phyloP scores from a whole-genome alignment of 768 basidiomycete species.

The Mrakia blollopis region DNA sequence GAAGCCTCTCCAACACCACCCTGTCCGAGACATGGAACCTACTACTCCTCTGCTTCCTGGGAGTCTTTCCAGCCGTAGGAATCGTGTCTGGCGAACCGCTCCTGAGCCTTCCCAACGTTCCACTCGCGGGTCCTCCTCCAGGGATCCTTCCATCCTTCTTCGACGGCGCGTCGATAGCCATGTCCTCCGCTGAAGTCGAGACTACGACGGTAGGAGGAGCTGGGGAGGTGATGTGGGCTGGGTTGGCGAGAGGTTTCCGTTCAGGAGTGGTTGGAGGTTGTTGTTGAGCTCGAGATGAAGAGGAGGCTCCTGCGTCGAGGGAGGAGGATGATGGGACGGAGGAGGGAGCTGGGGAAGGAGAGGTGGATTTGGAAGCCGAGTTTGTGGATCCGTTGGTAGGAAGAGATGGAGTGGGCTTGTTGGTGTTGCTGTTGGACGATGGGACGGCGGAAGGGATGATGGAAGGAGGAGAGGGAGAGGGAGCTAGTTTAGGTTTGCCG shows the following conservation, averaged over 20 bases:
- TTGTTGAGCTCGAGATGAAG: neutral
- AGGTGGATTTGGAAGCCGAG: neutral
- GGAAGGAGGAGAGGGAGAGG: conserved; percentile 26
- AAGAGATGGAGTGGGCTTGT: conserved; percentile 21
- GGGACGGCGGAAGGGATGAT: conserved; percentile 1
- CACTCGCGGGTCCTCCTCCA: neutral
- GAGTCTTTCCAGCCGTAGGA: conserved; percentile 87
- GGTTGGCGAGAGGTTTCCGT: conserved; percentile 10
- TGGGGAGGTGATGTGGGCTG: conserved; percentile 34
- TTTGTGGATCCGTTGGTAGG: conserved; percentile 14
- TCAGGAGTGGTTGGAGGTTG: conserved; percentile 23
- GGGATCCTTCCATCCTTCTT: neutral
- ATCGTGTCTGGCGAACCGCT: conserved; percentile 76
- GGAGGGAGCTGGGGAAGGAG: neutral
- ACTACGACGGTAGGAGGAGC: conserved; percentile 47
- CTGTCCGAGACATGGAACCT: conserved; percentile 93
- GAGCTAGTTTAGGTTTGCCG: neutral
- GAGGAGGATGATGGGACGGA: neutral
- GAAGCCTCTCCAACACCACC: conserved; percentile 90
- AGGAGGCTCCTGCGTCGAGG: neutral
- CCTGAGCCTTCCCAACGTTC: conserved; percentile 23
- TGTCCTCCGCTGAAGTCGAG: conserved; percentile 39
- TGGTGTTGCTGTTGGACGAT: neutral
- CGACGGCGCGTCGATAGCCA: conserved; percentile 44
- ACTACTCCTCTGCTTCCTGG: conserved; percentile 90